Evolutionary conservation across 169 alveolate genomes (phyloP).

Genomic region (Miamiensis avidus): DNA sequence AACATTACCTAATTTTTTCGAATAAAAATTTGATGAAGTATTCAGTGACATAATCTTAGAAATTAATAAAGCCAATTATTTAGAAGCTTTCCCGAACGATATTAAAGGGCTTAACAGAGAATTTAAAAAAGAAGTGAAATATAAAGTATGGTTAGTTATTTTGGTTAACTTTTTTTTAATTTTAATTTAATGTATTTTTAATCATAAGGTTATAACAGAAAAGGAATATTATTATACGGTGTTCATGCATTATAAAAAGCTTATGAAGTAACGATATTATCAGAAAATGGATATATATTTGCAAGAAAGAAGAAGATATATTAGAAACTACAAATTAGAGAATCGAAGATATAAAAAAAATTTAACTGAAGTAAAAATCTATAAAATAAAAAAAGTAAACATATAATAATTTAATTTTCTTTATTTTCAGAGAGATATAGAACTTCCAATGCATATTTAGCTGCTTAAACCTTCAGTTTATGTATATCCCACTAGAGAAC

Average conservation of each 20-base stretch:
- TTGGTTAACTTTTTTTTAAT: too few relatives aligned
- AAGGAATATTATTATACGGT: background rate
- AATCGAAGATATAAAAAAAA: too few relatives aligned
- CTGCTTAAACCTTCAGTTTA: background rate
- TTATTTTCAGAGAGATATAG: background rate
- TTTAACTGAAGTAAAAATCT: background rate
- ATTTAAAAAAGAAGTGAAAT: too few relatives aligned
- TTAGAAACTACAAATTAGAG: background rate
- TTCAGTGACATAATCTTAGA: too few relatives aligned
- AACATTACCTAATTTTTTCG: too few relatives aligned
- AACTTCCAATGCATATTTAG: background rate
- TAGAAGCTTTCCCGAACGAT: background rate
- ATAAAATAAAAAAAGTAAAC: too few relatives aligned
- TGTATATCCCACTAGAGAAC: background rate
- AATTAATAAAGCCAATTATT: background rate
- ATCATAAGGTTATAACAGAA: background rate
- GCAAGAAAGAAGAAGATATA: background rate
- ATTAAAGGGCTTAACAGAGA: background rate
- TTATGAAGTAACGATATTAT: too few relatives aligned
- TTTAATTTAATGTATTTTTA: too few relatives aligned
- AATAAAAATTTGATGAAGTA: too few relatives aligned
- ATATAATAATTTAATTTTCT: too few relatives aligned
- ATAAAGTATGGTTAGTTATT: background rate
- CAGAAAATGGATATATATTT: background rate
- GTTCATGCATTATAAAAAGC: too few relatives aligned